Conservation (phyloP, 1,284 basidiomycete genomes). For the Filobasidium uniguttulatum region DNA sequence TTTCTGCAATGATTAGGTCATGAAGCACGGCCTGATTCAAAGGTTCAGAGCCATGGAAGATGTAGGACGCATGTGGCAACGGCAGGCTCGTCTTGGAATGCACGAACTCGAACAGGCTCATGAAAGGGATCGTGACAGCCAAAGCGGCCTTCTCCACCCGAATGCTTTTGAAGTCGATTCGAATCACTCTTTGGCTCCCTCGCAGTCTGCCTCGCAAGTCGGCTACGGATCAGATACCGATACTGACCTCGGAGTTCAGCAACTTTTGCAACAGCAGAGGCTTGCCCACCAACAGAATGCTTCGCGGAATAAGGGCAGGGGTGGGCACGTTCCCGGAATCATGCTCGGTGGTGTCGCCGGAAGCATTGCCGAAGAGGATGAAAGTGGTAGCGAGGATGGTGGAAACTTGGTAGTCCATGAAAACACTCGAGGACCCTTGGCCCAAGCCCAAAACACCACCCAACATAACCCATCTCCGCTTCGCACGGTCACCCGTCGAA, state of each 20-base stretch:
- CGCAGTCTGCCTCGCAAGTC: constrained; percentile 36
- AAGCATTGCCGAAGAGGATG: constrained; percentile 35
- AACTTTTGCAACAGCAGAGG: background rate
- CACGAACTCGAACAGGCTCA: constrained; percentile 28
- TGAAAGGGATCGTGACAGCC: constrained; percentile 24
- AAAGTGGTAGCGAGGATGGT: constrained; percentile 28
- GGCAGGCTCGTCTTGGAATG: constrained; percentile 31
- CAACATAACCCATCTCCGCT: constrained; percentile 1
- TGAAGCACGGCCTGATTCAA: constrained; percentile 34
- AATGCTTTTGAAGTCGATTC: constrained; percentile 36
- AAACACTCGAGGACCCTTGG: constrained; percentile 20
- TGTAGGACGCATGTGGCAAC: constrained; percentile 35
- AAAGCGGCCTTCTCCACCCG: constrained; percentile 15
- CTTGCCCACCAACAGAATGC: background rate
- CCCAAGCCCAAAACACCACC: constrained; percentile 29
- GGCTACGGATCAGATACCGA: constrained; percentile 25
- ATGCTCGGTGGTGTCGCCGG: constrained; percentile 23
- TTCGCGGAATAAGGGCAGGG: constrained; percentile 1
- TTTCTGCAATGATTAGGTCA: constrained; percentile 27
- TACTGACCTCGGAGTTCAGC: no score
- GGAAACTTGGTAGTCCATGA: constrained; percentile 32
- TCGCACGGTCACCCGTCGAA: constrained; percentile 4
- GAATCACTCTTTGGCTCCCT: constrained; percentile 37
- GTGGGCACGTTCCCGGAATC: background rate
- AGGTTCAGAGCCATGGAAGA: constrained; percentile 36